Evolutionary conservation across 306 rosid species (phyloP), one percentile per base, ranked within the genome.

Genomic region (Cicer cuneatum): DNA sequence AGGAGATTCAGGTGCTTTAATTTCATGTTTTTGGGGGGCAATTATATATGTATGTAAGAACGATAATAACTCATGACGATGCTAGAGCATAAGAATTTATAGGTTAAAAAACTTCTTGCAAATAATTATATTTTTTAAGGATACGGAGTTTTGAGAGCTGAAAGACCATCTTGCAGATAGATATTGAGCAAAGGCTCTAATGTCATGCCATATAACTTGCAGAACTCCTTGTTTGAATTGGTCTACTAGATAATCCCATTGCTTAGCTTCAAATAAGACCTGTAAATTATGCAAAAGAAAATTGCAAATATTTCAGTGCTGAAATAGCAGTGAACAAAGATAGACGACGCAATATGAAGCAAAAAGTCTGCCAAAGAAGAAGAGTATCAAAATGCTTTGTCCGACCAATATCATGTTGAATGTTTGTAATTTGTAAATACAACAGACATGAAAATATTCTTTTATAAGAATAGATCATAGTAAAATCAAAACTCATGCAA

Each of bases 71-170:
- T 37, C 5, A 40, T 38, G 33, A 15, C 76, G 3, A 42, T 62
- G 68, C 52, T 48, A 40, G 33, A 77, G 40, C n/a, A 72, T 33
- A 21, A 24, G 61, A 71, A 37, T 74, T 52, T 52, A 24, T 29
- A 19, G 35, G 24, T 54, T 35, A 16, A 57, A 56, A 73, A 37
- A 42, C 9, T 69, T 35, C 47, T 65, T 65, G 69, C 66, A 48
- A 53, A 49, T 60, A 5, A 66, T 58, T 54, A 71, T 8, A 16
- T 71, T 69, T 63, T 58, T 29, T 66, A 62, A 5, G 96, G 97
- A 94, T 92, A 92, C 99, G 97, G 96, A 38, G 97, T 94, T 83
- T 92, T 94, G 61, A 92, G 87, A 72, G 99, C 96, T 42, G 99
- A 94, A 46, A 94, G 87, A 62, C 99, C 97, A 41, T 97, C 99